Evolutionary conservation across 257 asterid genomes (phyloP), one percentile per base, ranked within the genome.

Genomic region (Fraxinus pennsylvanica): DNA sequence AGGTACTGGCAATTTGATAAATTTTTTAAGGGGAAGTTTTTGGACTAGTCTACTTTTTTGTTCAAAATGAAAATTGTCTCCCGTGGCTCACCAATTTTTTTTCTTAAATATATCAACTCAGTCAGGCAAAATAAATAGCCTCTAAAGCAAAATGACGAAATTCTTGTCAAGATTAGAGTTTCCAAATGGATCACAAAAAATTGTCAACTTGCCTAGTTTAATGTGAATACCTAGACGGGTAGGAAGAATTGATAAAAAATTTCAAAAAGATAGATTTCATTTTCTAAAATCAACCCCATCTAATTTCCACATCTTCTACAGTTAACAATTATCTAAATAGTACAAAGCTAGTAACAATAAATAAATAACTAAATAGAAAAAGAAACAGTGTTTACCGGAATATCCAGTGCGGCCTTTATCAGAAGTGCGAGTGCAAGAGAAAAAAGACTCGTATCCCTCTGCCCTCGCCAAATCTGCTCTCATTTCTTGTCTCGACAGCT

Each of bases 401-500:
- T 95, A 95, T 30, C 96, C 97, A 10, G 94, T 87, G 61, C 99
- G 96, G 80, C 96, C 94, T 86, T 86, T 92, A 66, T 93, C 94
- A 32, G 88, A 80, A 76, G 93, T 82, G 76, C 96, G 96, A 12
- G 96, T 90, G 87, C 97, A 95, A 74, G 98, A 91, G 84, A 93
- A 93, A 86, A 95, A 95, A 36, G 99, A 93, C 81, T 95, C 99
- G 68, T 95, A 95, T 25, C 99, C 99, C 73, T 93, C 92, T 63
- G 97, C 97, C 81, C 94, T 91, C 72, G 91, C 94, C 87, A 93
- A 84, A 81, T 93, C 94, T 17, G 90, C 92, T 74, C 92, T 75
- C 72, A 93, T 13, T 76, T 95, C 99, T 68, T 86, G 93, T 81
- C 87, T 88, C 71, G 98, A 89, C 38, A 95, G 82, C 81, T 95